Conservation (phyloP, 1,139 yeast genomes). For the Saccharomyces hybrid region DNA sequence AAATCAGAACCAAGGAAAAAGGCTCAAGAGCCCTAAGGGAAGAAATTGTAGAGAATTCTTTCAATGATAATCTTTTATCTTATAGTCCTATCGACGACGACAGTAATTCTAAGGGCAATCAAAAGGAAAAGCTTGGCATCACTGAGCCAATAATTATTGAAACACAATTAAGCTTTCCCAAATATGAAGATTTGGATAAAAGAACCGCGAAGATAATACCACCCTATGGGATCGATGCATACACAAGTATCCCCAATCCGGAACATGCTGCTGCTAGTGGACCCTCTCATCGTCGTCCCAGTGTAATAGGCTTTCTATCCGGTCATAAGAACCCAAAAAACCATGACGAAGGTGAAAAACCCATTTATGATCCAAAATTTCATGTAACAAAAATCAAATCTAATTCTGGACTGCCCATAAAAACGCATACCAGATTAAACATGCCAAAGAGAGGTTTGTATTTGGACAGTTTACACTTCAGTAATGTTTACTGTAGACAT, state of each 20-base stretch:
- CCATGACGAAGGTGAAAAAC: background rate
- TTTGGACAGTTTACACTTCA: conserved; percentile 62
- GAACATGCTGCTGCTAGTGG: conserved; percentile 8
- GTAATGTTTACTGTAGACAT: conserved; percentile 66
- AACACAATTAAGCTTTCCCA: conserved; percentile 28
- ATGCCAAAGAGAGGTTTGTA: conserved; percentile 38
- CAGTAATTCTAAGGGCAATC: conserved; percentile 1
- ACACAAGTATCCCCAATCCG: conserved; percentile 13
- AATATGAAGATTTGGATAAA: conserved; percentile 25
- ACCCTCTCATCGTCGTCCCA: conserved; percentile 11
- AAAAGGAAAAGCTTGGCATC: conserved; percentile 20
- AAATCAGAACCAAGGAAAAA: conserved; percentile 51
- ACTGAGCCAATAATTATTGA: conserved; percentile 33
- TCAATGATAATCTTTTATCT: conserved; percentile 53
- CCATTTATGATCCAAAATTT: conserved; percentile 8
- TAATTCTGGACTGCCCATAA: conserved; percentile 22
- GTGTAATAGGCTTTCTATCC: conserved; percentile 27
- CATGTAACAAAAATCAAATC: conserved; percentile 20
- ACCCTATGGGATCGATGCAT: conserved; percentile 32
- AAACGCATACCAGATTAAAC: conserved; percentile 23
- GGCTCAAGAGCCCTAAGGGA: conserved; percentile 45
- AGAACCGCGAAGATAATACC: conserved; percentile 24
- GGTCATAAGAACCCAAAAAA: conserved; percentile 14
- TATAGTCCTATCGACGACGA: conserved; percentile 42
- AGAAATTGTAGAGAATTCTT: conserved; percentile 54